These are phyloP conservation scores for Fusarium sp. DNA, from an alignment of 2,329 filamentous ascomycete species.

Conservation along the genomic window DNA sequence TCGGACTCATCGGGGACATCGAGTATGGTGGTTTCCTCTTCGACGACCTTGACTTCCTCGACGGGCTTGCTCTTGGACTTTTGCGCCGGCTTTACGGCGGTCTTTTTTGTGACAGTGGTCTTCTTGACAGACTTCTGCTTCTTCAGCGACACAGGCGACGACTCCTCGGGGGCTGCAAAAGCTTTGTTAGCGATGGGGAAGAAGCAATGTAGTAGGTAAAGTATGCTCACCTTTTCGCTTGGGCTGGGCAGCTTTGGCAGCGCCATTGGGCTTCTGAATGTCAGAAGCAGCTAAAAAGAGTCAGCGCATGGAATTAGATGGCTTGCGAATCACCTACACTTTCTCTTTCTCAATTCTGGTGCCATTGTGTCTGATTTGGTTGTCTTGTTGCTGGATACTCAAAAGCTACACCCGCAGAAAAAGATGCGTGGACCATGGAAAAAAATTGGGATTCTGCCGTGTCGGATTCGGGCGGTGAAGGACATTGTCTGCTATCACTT, in stretches of 20 bases:
- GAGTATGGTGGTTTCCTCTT: constrained; percentile 50
- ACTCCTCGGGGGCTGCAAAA: constrained; percentile 58
- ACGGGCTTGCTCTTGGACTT: constrained; percentile 51
- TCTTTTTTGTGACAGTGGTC: constrained; percentile 44
- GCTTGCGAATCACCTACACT: constrained; percentile 44
- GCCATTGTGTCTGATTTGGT: constrained; percentile 57
- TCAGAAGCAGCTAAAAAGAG: constrained; percentile 45
- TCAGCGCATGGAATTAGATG: constrained; percentile 34
- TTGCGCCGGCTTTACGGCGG: constrained; percentile 53
- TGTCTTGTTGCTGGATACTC: constrained; percentile 31
- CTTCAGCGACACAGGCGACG: constrained; percentile 60
- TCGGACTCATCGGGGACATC: constrained; percentile 53
- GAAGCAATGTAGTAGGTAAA: neutral
- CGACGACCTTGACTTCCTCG: constrained; percentile 46
- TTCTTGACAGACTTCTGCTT: constrained; percentile 60
- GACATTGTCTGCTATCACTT: constrained; percentile 40
- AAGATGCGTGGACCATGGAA: constrained; percentile 46
- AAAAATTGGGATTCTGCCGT: constrained; percentile 57
- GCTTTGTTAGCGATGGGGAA: constrained; percentile 45
- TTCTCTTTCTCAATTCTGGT: constrained; percentile 59
- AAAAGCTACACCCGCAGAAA: constrained; percentile 45
- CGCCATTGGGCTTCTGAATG: constrained; percentile 50
- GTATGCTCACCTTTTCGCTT: constrained; percentile 55
- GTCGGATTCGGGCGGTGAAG: constrained; percentile 51
- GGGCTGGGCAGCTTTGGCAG: constrained; percentile 52